phyloP scores from a whole-genome alignment of 768 basidiomycete genomes.

The Tremella fuciformis region DNA sequence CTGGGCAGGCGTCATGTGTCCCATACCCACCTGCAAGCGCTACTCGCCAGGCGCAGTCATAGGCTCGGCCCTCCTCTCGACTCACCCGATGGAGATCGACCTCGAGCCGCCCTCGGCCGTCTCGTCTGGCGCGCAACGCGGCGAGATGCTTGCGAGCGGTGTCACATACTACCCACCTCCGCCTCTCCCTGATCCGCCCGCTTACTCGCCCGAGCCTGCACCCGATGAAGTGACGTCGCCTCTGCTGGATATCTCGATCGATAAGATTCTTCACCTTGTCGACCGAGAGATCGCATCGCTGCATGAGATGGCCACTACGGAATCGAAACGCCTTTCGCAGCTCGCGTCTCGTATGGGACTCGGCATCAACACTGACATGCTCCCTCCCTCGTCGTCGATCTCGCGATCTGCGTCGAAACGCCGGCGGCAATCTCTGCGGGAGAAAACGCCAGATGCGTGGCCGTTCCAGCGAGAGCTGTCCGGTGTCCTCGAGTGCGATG shows the following conservation, averaged over 20 bases:
- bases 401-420: constrained; percentile 15
- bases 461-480: constrained; percentile 54
- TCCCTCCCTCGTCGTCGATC: constrained; percentile 35
- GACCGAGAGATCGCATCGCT: constrained; percentile 26
- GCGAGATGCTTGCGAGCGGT: constrained; percentile 24
- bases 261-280: constrained; percentile 42
- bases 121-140: constrained; percentile 2
- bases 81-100: neutral
- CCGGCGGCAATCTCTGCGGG: constrained; percentile 4
- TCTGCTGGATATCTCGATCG: constrained; percentile 42
- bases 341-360: neutral
- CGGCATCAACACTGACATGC: neutral
- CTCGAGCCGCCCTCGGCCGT: constrained; percentile 6
- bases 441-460: neutral
- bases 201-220: constrained; percentile 25
- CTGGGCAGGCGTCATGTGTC: constrained; percentile 46
- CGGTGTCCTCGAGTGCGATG: constrained; percentile 78
- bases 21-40: constrained; percentile 45
- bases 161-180: constrained; percentile 43
- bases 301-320: constrained; percentile 13
- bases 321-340: constrained; percentile 42
- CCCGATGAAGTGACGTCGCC: constrained; percentile 16
- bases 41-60: constrained; percentile 29
- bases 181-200: constrained; percentile 19
- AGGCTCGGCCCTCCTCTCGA: constrained; percentile 6